Evolutionary conservation across 192 early-diverging fungal species (phyloP), one percentile per base, ranked within the genome.

Genomic region (Geranomyces variabilis): DNA sequence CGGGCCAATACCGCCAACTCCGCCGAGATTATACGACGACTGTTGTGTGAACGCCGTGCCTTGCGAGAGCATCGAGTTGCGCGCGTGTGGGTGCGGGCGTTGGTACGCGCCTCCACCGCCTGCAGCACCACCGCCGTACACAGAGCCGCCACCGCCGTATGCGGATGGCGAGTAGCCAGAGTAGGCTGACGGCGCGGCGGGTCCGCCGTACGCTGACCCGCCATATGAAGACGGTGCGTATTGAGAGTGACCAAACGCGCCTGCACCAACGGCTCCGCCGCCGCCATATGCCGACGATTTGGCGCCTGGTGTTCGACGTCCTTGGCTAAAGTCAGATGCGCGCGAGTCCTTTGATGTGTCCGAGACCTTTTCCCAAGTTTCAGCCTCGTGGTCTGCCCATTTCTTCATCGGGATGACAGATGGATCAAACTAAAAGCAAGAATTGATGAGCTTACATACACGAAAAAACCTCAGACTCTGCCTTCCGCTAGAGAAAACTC

Each of bases 371-470:
- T 82, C 80, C 72, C 78, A 82, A 0, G 64, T 69, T 22, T 82
- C 80, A 21, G 66, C 62, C 44, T 83, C 80, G 87, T 89, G 79
- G 28, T 92, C 91, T 49, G 89, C 85, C 94, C 94, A 97, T 71
- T 89, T 89, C 77, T 92, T 91, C 67, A 92, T 80, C 9, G 92
- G 92, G 65, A 97, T 93, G 73, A 85, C 85, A 71, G 86, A 86
- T 13, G 93, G 93, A 77, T 97, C 90, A 71, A 94, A 96, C 69
- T 79, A 51, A 63, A 31, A 14, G 1, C 3, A 41, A 1, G 44
- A 58, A 41, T 12, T 12, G 36, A 17, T 13, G 36, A 6, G 56
- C 19, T 30, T 48, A 69, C 12, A 10, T 21, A 24, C 56, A 28
- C 24, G 14, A 26, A 12, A 28, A 21, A 19, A 63, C n/a, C n/a